These are phyloP conservation scores for Amphicarpaea edgeworthii DNA, from an alignment of 306 rosid genomes.

Conservation along the genomic window DNA sequence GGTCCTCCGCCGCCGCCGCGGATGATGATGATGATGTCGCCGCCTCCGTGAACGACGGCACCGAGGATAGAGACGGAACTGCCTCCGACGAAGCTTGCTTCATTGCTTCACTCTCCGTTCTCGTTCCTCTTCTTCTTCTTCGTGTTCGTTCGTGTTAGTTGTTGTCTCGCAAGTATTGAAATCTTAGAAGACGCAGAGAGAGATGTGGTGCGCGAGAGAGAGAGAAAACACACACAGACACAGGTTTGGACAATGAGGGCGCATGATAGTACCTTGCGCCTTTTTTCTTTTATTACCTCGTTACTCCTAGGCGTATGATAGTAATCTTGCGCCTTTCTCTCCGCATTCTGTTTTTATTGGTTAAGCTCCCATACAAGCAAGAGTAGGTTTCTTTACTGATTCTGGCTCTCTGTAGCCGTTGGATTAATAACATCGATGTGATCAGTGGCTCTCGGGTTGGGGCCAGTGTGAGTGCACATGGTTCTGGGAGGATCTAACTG, in stretches of 20 bases:
- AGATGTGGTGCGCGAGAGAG: not conserved
- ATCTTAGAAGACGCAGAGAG: slow-evolving; percentile 3
- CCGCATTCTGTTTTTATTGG: not conserved
- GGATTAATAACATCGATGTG: not conserved
- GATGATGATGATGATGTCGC: slow-evolving; percentile 66
- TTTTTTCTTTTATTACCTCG: slow-evolving; percentile 12
- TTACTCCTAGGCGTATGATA: slow-evolving; percentile 45
- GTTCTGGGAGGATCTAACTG: slow-evolving; percentile 32
- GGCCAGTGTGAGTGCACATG: slow-evolving; percentile 44
- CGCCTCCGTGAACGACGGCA: slow-evolving; percentile 55
- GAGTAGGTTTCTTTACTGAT: not conserved
- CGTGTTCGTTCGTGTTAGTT: slow-evolving; percentile 14
- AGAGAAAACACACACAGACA: slow-evolving; percentile 32
- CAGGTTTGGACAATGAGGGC: slow-evolving; percentile 59
- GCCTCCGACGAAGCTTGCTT: slow-evolving; percentile 87
- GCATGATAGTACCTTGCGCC: slow-evolving; percentile 58
- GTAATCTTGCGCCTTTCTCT: slow-evolving; percentile 51
- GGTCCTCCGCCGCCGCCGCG: slow-evolving; percentile 84
- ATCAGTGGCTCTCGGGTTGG: not conserved
- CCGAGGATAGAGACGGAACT: slow-evolving; percentile 71
- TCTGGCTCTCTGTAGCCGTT: not conserved
- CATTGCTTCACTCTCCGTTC: slow-evolving; percentile 55
- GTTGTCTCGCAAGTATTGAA: slow-evolving; percentile 19
- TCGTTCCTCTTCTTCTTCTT: slow-evolving; percentile 10
- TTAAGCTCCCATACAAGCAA: not conserved